phyloP scores from a whole-genome alignment of 2,329 filamentous ascomycete genomes.

The Diaporthe helianthi region DNA sequence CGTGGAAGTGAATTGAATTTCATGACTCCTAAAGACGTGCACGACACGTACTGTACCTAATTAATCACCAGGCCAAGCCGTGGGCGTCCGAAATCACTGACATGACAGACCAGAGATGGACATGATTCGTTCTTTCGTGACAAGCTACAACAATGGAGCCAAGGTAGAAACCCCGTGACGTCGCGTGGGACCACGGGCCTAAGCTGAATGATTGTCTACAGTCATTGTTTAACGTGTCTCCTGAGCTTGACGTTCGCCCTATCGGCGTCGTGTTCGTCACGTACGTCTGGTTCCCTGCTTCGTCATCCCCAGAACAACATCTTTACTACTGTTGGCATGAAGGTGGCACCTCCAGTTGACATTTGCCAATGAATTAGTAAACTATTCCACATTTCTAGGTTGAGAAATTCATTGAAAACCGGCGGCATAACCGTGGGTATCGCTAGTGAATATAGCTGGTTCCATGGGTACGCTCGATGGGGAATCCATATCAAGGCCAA shows the following conservation, averaged over 20 bases:
- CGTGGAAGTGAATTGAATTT: neutral
- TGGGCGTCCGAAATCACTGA: neutral
- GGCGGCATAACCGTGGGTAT: neutral
- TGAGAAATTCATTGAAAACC: fast-evolving
- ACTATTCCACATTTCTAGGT: neutral
- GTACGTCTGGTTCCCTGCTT: neutral
- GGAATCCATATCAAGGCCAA: neutral
- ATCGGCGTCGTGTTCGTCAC: neutral
- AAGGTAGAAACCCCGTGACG: neutral
- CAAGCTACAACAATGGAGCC: neutral
- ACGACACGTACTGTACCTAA: fast-evolving
- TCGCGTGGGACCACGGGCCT: neutral
- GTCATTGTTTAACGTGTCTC: fast-evolving
- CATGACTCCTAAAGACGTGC: too few relatives aligned
- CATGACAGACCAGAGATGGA: neutral
- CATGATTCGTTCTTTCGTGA: neutral
- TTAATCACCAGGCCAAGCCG: neutral
- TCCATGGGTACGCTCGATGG: neutral
- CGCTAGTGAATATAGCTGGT: constrained; percentile 7
- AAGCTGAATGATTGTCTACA: neutral
- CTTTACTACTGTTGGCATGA: too few relatives aligned
- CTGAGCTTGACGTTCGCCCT: neutral
- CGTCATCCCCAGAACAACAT: too few relatives aligned
- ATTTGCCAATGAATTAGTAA: neutral
- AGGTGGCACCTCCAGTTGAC: neutral